phyloP scores from a whole-genome alignment of 495 filamentous ascomycete genomes.

The Penicilliopsis zonata region DNA sequence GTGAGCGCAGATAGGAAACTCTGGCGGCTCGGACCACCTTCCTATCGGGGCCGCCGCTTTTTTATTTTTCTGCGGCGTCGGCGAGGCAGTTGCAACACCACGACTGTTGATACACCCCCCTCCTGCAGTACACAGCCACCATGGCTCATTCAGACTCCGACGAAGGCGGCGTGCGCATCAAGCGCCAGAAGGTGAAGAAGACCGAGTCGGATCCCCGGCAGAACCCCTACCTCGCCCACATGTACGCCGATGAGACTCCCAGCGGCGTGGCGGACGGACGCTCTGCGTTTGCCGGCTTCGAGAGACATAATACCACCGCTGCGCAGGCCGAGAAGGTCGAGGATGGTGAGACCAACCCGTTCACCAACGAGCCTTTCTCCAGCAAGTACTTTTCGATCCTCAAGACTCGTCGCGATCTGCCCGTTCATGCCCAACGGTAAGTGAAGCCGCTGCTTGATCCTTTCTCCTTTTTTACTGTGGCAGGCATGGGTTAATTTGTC shows the following conservation, averaged over 20 bases:
- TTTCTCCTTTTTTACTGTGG: constrained; percentile 6
- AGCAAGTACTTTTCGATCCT: constrained; percentile 81
- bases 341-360: constrained; percentile 74
- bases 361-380: constrained; percentile 65
- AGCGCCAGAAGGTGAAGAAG: constrained; percentile 38
- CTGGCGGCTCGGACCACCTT: constrained; percentile 18
- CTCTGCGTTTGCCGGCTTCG: constrained; percentile 49
- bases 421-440: constrained; percentile 80
- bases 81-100: background rate
- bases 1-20: constrained; percentile 13
- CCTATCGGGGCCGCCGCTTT: constrained; percentile 23
- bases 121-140: constrained; percentile 4
- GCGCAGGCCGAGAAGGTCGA: constrained; percentile 60
- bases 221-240: constrained; percentile 90
- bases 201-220: constrained; percentile 38
- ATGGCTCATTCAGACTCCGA: constrained; percentile 34
- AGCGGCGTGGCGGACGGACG: constrained; percentile 22
- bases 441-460: constrained; percentile 6
- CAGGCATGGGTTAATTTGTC: no score
- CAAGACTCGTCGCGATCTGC: constrained; percentile 69
- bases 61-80: constrained; percentile 4
- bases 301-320: constrained; percentile 73
- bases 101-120: background rate
- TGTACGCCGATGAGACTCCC: constrained; percentile 47
- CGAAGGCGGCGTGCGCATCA: constrained; percentile 29